Conservation (phyloP, 2,329 filamentous ascomycete species). For the Sclerotinia spermophila region DNA sequence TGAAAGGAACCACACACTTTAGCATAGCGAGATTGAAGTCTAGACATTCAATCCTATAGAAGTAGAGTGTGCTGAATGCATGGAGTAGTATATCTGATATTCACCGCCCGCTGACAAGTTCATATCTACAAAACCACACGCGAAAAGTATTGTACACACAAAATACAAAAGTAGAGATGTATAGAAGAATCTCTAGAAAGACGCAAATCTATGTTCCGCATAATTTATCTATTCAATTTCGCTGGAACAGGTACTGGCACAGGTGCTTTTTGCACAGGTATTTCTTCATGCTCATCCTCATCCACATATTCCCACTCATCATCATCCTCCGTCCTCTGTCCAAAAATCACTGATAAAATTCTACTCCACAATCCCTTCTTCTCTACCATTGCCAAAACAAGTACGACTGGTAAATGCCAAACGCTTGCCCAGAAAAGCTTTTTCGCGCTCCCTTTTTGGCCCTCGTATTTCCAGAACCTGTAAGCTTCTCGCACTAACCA, state of each 20-base stretch:
- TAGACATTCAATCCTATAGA: neutral
- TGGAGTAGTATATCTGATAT: neutral
- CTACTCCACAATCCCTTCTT: constrained; percentile 91
- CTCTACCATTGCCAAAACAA: constrained; percentile 85
- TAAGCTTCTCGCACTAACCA: constrained; percentile 83
- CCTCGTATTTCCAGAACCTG: constrained; percentile 74
- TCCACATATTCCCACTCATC: constrained; percentile 50
- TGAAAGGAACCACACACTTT: neutral
- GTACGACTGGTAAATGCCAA: constrained; percentile 86
- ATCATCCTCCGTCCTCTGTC: constrained; percentile 51
- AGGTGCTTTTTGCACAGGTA: neutral
- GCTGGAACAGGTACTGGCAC: neutral
- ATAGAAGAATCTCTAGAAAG: neutral
- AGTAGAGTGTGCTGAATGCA: neutral
- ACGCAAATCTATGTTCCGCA: neutral
- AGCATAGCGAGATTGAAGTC: neutral
- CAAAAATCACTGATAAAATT: constrained; percentile 68
- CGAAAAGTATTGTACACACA: neutral
- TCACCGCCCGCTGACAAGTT: neutral
- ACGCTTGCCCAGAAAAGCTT: constrained; percentile 96
- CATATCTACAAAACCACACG: neutral
- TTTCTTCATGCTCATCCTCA: constrained; percentile 34
- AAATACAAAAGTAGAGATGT: neutral
- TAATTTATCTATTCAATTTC: neutral
- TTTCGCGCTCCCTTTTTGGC: constrained; percentile 74